Base-by-base conservation (phyloP, 2,329 filamentous ascomycete genomes). In the Paecilomyces sp. region DNA sequence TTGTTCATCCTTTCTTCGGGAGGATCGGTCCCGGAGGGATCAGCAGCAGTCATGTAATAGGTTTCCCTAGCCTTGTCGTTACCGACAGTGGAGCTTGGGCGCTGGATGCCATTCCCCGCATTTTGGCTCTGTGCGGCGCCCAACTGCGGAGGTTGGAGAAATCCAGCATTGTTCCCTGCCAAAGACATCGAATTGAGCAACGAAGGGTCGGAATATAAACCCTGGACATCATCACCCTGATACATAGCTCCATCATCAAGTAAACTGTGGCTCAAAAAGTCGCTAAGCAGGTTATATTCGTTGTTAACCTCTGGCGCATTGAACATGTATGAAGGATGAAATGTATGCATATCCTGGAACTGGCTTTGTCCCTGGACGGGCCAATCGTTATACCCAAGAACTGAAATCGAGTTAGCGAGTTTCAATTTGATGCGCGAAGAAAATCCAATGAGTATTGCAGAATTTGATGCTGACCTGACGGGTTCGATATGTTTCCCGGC, bases 1-100 rank as follows among this genome's bases (percentile, higher is more conserved):
- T 94, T 91, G 70, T 93, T 89, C 90, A 99, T 96, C 61, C 94
- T 89, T 74, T 96, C 91, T 75, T 97, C 92, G 12, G 94, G 92
- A 24, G 89, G 89, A 67, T 88, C 86, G 66, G 91, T 85, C 57
- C 93, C 93, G 5, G 91, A 91, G 2, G 94, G 94, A 73, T 99
- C 94, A 56, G 94, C 94, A 13, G 94, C 94, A 65, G 96, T 95
- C 76, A 97, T 88, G 77, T 97, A 97, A 77, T 97, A 99, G 57
- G 81, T 85, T 73, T 97, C 93, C 67, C 90, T 76, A 22, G 78
- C 85, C 68, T 86, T 86, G 68, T 94, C 89, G 59, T 84, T 80
- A 3, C 85, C 85, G 56, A 87, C 81, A 12, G 82, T 80, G 63
- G 85, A 87, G 47, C 79, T 76, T 2, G 88, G 83, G 55, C 86